These are phyloP conservation scores for Crithidia mellificae DNA, from an alignment of 208 protist species.

Conservation along the genomic window DNA sequence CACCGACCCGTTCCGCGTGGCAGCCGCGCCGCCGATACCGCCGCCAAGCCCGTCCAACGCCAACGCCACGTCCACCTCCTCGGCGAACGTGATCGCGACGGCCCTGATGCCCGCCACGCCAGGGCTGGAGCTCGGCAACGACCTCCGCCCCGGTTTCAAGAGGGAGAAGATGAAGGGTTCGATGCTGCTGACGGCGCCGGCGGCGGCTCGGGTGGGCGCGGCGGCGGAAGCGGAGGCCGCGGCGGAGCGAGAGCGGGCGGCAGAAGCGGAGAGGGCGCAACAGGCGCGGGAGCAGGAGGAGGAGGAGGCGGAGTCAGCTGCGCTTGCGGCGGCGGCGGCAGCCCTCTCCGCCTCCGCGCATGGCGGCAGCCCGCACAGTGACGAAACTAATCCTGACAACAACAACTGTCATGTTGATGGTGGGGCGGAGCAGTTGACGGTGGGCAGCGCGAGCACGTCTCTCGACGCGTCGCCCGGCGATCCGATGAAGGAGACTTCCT, in stretches of 20 bases:
- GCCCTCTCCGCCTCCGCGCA: too few species aligned
- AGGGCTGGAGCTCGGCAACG: constrained; percentile 10
- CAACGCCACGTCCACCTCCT: background rate
- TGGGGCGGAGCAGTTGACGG: background rate
- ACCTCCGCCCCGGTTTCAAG: background rate
- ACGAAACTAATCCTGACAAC: background rate
- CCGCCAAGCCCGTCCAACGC: background rate
- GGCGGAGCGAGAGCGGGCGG: background rate
- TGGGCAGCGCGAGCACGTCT: background rate
- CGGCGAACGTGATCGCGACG: constrained; percentile 9
- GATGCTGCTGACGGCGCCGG: constrained; percentile 37
- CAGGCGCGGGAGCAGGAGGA: background rate
- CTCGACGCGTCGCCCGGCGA: background rate
- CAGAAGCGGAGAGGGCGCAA: constrained; percentile 1
- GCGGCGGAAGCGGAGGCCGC: constrained; percentile 5
- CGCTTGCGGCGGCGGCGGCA: background rate
- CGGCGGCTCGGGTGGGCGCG: constrained; percentile 18
- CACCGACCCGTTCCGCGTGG: constrained; percentile 6
- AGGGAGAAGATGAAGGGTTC: constrained; percentile 31
- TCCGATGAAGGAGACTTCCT: background rate
- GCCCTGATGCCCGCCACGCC: constrained; percentile 8
- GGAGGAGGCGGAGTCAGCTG: background rate
- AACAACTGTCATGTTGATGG: too few species aligned
- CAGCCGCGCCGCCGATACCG: background rate
- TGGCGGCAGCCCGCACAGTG: background rate